These are phyloP conservation scores for Triticum aestivum DNA, from an alignment of 176 grass and related monocot genomes.

Conservation along the genomic window IWGSC_CS_RefSeq_v2.1 NC_057796.1:11943737-11944236, in stretches of 20 bases:
- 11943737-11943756: too few species aligned
- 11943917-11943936: neutral
- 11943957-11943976: neutral
- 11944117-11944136: neutral
- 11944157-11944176: slow-evolving; percentile 7
- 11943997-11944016: slow-evolving; percentile 29
- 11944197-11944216: slow-evolving; percentile 47
- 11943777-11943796: too few species aligned
- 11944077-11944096: slow-evolving; percentile 32
- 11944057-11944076: slow-evolving; percentile 56
- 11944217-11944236: slow-evolving; percentile 45
- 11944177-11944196: slow-evolving; percentile 7
- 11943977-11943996: slow-evolving; percentile 19
- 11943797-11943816: too few species aligned
- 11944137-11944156: slow-evolving; percentile 14
- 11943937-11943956: neutral
- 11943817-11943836: too few species aligned
- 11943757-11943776: too few species aligned
- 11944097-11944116: slow-evolving; percentile 43
- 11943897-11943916: neutral
- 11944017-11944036: slow-evolving; percentile 19
- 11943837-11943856: too few species aligned
- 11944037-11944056: slow-evolving; percentile 52
- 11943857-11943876: too few species aligned
- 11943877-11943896: neutral